Evolutionary conservation across 1,284 basidiomycete genomes (phyloP).

Genomic region (Tilletiopsis washingtonensis): DNA sequence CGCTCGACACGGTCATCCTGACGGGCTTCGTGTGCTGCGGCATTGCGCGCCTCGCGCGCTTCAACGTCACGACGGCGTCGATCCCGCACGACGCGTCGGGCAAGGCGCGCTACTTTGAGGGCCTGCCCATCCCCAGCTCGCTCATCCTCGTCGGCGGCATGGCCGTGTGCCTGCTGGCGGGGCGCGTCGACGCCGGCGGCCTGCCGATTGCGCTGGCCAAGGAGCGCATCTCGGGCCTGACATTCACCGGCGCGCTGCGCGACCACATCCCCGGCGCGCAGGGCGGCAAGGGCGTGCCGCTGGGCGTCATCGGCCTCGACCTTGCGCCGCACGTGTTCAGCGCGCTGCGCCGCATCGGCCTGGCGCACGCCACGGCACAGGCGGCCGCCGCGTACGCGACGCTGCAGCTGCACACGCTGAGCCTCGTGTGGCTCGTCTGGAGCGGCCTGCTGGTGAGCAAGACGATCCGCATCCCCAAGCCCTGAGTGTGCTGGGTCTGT

Average conservation of each 20-base stretch:
- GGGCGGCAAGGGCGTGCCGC: conserved; percentile 22
- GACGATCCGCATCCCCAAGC: conserved; percentile 45
- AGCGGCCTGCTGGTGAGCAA: conserved; percentile 42
- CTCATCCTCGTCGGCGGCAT: conserved; percentile 72
- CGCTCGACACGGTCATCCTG: conserved; percentile 77
- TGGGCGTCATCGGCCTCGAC: conserved; percentile 30
- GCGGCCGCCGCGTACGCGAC: conserved; percentile 12
- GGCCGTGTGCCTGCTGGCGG: conserved; percentile 72
- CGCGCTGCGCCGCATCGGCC: not conserved
- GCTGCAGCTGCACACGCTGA: conserved; percentile 31
- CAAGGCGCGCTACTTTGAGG: conserved; percentile 92
- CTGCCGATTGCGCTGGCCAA: conserved; percentile 21
- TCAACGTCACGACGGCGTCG: conserved; percentile 94
- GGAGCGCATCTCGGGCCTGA: conserved; percentile 19
- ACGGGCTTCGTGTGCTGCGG: conserved; percentile 91
- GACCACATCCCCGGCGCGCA: conserved; percentile 21
- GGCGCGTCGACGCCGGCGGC: conserved; percentile 47
- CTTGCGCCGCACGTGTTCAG: conserved; percentile 9
- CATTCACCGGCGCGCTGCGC: conserved; percentile 24
- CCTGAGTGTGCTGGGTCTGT: conserved; percentile 8
- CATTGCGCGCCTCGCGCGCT: conserved; percentile 87
- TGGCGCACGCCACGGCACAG: not conserved
- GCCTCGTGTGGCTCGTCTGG: conserved; percentile 38
- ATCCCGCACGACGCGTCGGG: conserved; percentile 80
- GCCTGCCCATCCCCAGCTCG: conserved; percentile 89